Evolutionary conservation across 164 flowering plant genomes (phyloP), one percentile per base, ranked within the genome.

Genomic region (Tetracentron sinense): DNA sequence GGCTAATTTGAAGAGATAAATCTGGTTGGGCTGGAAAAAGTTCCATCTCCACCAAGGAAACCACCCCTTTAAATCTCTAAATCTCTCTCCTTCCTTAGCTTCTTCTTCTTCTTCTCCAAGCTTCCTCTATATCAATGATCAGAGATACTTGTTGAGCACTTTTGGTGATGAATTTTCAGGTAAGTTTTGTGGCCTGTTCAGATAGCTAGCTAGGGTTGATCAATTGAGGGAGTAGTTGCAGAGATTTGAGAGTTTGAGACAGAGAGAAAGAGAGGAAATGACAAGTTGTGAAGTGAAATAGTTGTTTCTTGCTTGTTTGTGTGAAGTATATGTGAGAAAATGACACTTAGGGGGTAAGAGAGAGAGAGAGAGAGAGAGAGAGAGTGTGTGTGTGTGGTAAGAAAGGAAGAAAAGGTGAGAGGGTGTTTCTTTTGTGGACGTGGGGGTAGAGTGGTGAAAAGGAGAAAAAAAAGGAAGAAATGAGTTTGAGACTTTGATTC

Each of bases 1-100:
- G 96, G 69, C 96, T 90, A 69, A 93, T 93, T 84, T 87, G 97
- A 2, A 93, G 77, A 21, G 98, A 88, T 54, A 93, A 77, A 73
- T 93, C 98, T 26, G 97, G 98, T 72, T 88, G 97, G 53, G 98
- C 88, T 42, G 97, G 94, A 50, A 90, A 93, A 3, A 90, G 75
- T 86, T 93, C 98, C 98, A 93, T 92, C 31, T 53, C 54, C n/a
- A 21, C 8, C 22, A 8, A 12, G 16, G 50, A 30, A 27, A 23
- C 21, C 10, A 19, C 15, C 48, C 30, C 5, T 20, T 5, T 11
- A 60, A 49, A 28, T 30, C 46, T 10, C 29, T 44, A 21, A 7
- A 11, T 20, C 42, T 11, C 17, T 20, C 27, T 33, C 22, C 38
- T 62, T 46, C n/a, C 53, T 53, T 26, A 19, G 22, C 53, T 61